phyloP scores from a whole-genome alignment of 2,329 filamentous ascomycete species.

The Clonostachys rosea region DNA sequence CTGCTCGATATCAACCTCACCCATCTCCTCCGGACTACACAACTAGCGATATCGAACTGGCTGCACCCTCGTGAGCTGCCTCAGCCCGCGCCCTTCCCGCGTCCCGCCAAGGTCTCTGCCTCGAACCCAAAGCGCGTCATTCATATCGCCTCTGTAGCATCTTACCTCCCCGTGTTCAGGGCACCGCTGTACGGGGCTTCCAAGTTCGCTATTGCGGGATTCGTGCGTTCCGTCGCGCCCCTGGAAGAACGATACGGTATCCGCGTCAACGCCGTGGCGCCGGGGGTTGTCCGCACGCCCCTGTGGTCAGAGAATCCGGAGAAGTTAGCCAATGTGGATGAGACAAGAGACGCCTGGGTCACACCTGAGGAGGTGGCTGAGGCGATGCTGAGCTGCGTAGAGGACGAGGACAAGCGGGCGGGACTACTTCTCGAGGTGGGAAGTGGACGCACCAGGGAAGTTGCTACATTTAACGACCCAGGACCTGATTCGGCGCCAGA shows the following conservation, averaged over 20 bases:
- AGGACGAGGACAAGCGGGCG: slow-evolving; percentile 22
- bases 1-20: slow-evolving; percentile 33
- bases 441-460: slow-evolving; percentile 17
- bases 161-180: slow-evolving; percentile 21
- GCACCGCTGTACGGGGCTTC: slow-evolving; percentile 30
- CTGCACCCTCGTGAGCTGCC: slow-evolving; percentile 18
- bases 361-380: slow-evolving; percentile 33
- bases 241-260: slow-evolving; percentile 22
- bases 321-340: slow-evolving; percentile 29
- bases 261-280: slow-evolving; percentile 36
- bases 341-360: slow-evolving; percentile 28
- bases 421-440: slow-evolving; percentile 37
- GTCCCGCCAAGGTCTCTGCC: slow-evolving; percentile 7
- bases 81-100: not conserved
- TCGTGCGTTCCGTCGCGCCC: slow-evolving; percentile 30
- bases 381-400: slow-evolving; percentile 33
- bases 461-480: slow-evolving; percentile 27
- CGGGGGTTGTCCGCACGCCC: slow-evolving; percentile 36
- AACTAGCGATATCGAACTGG: slow-evolving; percentile 33
- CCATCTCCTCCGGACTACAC: slow-evolving; percentile 32
- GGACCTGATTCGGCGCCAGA: slow-evolving; percentile 23
- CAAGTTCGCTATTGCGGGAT: slow-evolving; percentile 30
- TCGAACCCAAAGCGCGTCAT: slow-evolving; percentile 26
- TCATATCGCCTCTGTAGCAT: slow-evolving; percentile 29
- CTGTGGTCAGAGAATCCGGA: slow-evolving; percentile 38